Conservation (phyloP, 805 yeast genomes). For the Myxozyma kluyveri region DNA sequence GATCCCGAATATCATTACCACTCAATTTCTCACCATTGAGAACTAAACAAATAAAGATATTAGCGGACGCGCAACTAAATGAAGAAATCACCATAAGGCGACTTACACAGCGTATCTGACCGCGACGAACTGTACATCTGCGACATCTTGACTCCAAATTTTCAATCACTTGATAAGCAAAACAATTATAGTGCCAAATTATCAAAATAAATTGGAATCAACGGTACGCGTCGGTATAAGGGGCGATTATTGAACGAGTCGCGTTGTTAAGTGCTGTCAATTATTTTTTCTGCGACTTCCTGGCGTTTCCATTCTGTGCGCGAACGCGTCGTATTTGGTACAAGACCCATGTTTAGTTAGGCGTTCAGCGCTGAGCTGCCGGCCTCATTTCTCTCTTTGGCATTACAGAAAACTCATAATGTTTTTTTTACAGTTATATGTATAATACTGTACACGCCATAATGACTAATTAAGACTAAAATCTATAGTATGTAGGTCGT, state of each 20-base stretch:
- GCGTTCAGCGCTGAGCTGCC: too few species aligned
- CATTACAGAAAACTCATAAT: conserved; percentile 7
- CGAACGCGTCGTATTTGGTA: not conserved
- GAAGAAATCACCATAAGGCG: not conserved
- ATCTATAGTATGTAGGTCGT: too few species aligned
- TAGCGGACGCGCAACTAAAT: not conserved
- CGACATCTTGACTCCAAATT: conserved; percentile 48
- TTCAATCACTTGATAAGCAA: too few species aligned
- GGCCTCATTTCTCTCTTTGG: too few species aligned
- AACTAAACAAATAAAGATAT: conserved; percentile 43
- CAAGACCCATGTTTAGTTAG: too few species aligned
- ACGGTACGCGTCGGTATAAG: too few species aligned
- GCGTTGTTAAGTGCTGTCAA: not conserved
- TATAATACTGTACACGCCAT: too few species aligned
- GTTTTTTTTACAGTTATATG: conserved; percentile 6
- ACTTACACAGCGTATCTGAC: conserved; percentile 78
- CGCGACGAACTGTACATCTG: conserved; percentile 75
- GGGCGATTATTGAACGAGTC: too few species aligned
- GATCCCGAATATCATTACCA: conserved; percentile 95
- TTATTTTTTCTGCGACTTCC: not conserved
- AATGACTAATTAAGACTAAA: too few species aligned
- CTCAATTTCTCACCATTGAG: conserved; percentile 93
- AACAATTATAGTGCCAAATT: too few species aligned
- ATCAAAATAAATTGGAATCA: too few species aligned
- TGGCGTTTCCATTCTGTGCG: not conserved